Percentiles rank a stretch among this genome's conserved stretches.
These are phyloP conservation scores for Alloascoidea africana DNA, from an alignment of 805 yeast species.

Conservation along the genomic window DNA sequence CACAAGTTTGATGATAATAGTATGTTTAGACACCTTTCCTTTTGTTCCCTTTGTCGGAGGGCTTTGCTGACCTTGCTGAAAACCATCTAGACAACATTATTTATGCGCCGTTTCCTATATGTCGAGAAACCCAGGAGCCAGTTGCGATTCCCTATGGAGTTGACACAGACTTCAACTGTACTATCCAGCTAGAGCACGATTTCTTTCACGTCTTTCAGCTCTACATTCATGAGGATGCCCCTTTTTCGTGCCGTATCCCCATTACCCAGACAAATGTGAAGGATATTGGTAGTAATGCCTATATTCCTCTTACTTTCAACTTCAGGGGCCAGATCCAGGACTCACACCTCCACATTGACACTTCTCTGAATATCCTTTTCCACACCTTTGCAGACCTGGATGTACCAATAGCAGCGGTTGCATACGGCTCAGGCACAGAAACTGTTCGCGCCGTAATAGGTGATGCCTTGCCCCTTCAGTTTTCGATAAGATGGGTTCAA, in stretches of 20 bases:
- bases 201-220: conserved; percentile 59
- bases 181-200: conserved; percentile 47
- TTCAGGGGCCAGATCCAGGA: conserved; percentile 54
- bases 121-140: conserved; percentile 51
- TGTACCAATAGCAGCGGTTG: conserved; percentile 36
- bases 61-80: not conserved
- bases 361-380: conserved; percentile 36
- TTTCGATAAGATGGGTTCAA: conserved; percentile 42
- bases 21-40: too few species aligned
- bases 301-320: conserved; percentile 16
- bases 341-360: conserved; percentile 54
- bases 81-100: conserved; percentile 30
- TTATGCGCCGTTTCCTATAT: conserved; percentile 41
- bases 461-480: conserved; percentile 36
- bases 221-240: conserved; percentile 65
- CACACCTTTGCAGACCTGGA: conserved; percentile 19
- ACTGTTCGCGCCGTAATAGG: conserved; percentile 50
- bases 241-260: conserved; percentile 54
- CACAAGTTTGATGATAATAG: conserved; percentile 50
- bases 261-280: conserved; percentile 19
- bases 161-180: conserved; percentile 32
- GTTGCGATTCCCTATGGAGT: conserved; percentile 37
- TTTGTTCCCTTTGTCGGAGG: not conserved
- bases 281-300: conserved; percentile 26
- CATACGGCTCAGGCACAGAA: conserved; percentile 46